Evolutionary conservation across 345 rosid genomes (phyloP), one percentile per base, ranked within the genome.

Genomic region (Populus ilicifolia): DNA sequence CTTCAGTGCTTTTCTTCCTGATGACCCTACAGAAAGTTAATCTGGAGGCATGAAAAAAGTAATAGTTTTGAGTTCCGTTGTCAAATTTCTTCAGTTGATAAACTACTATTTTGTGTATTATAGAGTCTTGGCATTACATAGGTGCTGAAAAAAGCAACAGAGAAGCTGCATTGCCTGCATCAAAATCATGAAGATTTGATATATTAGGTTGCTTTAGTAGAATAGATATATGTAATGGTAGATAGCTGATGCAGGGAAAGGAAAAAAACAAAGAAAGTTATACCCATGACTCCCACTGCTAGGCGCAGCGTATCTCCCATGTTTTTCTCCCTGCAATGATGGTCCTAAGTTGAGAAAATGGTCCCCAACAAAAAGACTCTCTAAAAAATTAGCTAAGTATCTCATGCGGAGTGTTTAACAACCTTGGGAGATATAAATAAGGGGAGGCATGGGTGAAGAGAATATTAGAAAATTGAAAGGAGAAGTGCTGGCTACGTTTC

Each of bases 121-220:
- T 39, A 16, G 43, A 20, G 18, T 29, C 23, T 71, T 67, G 23
- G 66, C 74, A 71, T 87, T 95, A 91, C 97, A 86, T 81, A 30
- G 99, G 99, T 36, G 94, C 85, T 64, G 91, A 72, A 44, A 81
- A 92, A 67, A 90, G 94, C 79, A 88, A 77, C 87, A 93, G 85
- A 50, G 94, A 88, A 74, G 98, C 84, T 64, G 90, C 97, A 82
- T 91, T 95, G 75, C 98, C 99, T 95, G 92, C 84, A 84, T 72
- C 61, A 78, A 52, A 77, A 23, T 25, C 73, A 69, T 12, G 27
- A 38, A 77, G 20, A 65, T 41, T 78, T 72, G 25, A 64, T 29
- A 77, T 38, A 25, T 80, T 36, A 56, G 30, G n/a, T 8, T 1
- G 38, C 21, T 69, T 38, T 9, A 63, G 69, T 21, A 61, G 25